Evolutionary conservation across 176 grass and related monocot genomes (phyloP), one percentile per base, ranked within the genome.

Genomic region (Aegilops umbellulata): DNA sequence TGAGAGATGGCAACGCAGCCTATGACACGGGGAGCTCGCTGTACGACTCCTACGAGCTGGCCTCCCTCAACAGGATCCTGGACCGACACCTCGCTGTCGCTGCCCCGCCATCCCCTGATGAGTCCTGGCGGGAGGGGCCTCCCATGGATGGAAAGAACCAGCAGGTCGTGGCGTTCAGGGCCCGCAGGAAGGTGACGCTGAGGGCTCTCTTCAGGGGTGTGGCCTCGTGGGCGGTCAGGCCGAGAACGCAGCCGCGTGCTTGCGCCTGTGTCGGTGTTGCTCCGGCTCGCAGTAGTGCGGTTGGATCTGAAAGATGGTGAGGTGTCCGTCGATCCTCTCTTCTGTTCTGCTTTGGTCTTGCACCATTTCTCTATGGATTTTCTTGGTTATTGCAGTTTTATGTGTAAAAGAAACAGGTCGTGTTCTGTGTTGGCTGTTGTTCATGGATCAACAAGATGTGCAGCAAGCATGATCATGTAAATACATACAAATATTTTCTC

Each of bases 11-110:
- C 46, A 61, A 31, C 49, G 49, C 36, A 42, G 62, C 85, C n/a
- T 94, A 88, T 83, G 95, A 97, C 84, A 92, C 84, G 87, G 86
- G 92, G 16, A 97, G 92, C 68, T 93, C 90, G 11, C 82, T 97
- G 24, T 91, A 94, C 35, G 88, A 94, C 90, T 97, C 95, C 10
- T 91, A 90, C 66, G 92, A 94, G 84, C 67, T 97, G 70, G 90
- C 90, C 63, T 92, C 92, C 79, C 32, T 97, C 11, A 81, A 79
- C 47, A 81, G 69, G 34, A 87, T 87, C 61, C 76, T 97, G 51
- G 92, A 94, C 66, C 69, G 72, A 69, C 86, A 84, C 80, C 79
- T 51, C 47, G 47, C 47, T 51, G 47, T 86, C 58, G 46, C 77
- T 24, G 49, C 10, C 57, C 73, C 58, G 85, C 66, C 91, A 23